Percentiles rank a stretch among this genome's conserved stretches.
Conservation (phyloP, 257 asterid species). For the Rubia yunnanensis region DNA sequence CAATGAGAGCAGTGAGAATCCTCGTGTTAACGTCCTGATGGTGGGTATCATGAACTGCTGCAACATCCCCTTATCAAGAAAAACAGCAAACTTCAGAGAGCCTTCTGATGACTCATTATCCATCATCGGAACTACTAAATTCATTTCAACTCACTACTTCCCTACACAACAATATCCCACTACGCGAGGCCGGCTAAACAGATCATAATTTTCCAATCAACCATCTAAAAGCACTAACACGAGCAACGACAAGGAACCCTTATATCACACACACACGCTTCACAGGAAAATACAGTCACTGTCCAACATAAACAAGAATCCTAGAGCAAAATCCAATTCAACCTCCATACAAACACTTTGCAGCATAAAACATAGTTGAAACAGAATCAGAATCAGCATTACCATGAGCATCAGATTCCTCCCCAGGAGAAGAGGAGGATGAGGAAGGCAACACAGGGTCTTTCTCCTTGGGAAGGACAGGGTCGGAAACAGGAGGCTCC, state of each 20-base stretch:
- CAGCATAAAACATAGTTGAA: conserved; percentile 9
- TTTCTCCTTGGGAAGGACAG: conserved; percentile 74
- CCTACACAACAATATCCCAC: not conserved
- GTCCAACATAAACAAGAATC: conserved; percentile 3
- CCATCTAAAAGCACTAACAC: not conserved
- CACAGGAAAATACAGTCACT: no score
- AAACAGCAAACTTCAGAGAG: conserved; percentile 8
- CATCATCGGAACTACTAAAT: not conserved
- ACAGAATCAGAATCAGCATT: conserved; percentile 4
- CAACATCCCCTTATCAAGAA: conserved; percentile 25
- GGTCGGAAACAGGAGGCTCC: conserved; percentile 73
- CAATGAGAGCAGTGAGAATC: conserved; percentile 66
- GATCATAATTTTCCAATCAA: not conserved
- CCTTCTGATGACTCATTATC: not conserved
- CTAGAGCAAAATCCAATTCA: conserved; percentile 12
- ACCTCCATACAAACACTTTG: conserved; percentile 2
- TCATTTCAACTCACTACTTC: not conserved
- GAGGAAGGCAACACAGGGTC: conserved; percentile 62
- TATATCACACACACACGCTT: no score
- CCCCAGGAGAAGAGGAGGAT: conserved; percentile 39
- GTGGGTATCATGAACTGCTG: conserved; percentile 45
- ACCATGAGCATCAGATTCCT: conserved; percentile 69
- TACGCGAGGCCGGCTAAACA: not conserved
- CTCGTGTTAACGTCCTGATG: conserved; percentile 78
- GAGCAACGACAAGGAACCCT: not conserved